Percentiles rank a stretch among this genome's conserved stretches.
These are phyloP conservation scores for Candida sithepensis DNA, from an alignment of 805 yeast genomes.

Conservation along the genomic window DNA sequence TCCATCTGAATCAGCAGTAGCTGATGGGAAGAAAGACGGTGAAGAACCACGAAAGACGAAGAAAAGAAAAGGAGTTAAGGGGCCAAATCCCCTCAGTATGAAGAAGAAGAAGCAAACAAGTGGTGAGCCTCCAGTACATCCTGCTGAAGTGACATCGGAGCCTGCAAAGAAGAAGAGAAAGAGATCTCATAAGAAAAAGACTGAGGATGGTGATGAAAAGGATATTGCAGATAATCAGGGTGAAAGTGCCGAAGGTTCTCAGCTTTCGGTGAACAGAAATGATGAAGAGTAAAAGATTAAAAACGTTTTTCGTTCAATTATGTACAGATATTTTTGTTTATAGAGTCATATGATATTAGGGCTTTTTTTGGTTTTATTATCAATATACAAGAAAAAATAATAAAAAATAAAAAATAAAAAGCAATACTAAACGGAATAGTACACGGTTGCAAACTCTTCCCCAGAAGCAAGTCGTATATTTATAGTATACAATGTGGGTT, in stretches of 20 bases:
- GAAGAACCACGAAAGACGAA: slow-evolving; percentile 26
- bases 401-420: neutral
- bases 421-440: no score
- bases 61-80: slow-evolving; percentile 69
- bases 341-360: neutral
- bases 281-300: neutral
- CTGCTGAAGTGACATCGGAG: slow-evolving; percentile 8
- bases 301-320: neutral
- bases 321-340: neutral
- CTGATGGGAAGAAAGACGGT: slow-evolving; percentile 13
- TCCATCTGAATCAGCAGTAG: no score
- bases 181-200: slow-evolving; percentile 18
- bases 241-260: neutral
- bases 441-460: no score
- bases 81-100: slow-evolving; percentile 87
- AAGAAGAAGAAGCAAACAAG: slow-evolving; percentile 46
- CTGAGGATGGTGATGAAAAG: slow-evolving; percentile 1
- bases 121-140: slow-evolving; percentile 14
- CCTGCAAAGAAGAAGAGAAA: slow-evolving; percentile 16
- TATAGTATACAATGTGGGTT: neutral
- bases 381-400: neutral
- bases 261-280: neutral
- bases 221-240: neutral
- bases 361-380: neutral
- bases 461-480: neutral